Percentiles rank a stretch among this genome's conserved stretches.
phyloP scores from a whole-genome alignment of 805 yeast species.

The Maudiozyma saulgeensis region DNA sequence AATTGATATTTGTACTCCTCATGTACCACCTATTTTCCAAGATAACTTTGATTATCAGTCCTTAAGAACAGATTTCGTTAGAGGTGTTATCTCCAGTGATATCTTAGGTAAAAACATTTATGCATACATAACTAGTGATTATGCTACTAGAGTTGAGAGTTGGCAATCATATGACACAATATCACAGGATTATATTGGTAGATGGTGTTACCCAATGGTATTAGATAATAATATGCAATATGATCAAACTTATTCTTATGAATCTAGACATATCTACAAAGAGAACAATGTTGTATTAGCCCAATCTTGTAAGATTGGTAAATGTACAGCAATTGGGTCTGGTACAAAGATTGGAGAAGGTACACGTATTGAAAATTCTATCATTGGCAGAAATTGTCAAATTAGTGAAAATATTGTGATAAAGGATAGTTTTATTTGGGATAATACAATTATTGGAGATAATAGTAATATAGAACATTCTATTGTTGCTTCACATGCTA shows the following conservation, averaged over 20 bases:
- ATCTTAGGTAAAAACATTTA: slow-evolving; percentile 83
- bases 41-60: slow-evolving; percentile 93
- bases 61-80: slow-evolving; percentile 77
- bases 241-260: slow-evolving; percentile 69
- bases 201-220: slow-evolving; percentile 88
- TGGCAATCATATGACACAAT: slow-evolving; percentile 90
- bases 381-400: slow-evolving; percentile 76
- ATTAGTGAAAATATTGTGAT: slow-evolving; percentile 73
- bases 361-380: slow-evolving; percentile 54
- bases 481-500: slow-evolving; percentile 59
- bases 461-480: slow-evolving; percentile 48
- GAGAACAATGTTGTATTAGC: slow-evolving; percentile 84
- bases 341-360: slow-evolving; percentile 70
- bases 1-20: slow-evolving; percentile 90
- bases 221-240: slow-evolving; percentile 74
- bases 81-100: slow-evolving; percentile 85
- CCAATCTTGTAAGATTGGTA: slow-evolving; percentile 80
- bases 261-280: slow-evolving; percentile 78
- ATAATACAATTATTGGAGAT: slow-evolving; percentile 64
- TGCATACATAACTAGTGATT: slow-evolving; percentile 73
- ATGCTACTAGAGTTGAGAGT: slow-evolving; percentile 92
- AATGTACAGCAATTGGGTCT: slow-evolving; percentile 75
- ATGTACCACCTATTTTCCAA: slow-evolving; percentile 89
- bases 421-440: slow-evolving; percentile 79
- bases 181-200: slow-evolving; percentile 77